Conservation (phyloP, 768 basidiomycete species). For the Boletus subcaerulescens region DNA sequence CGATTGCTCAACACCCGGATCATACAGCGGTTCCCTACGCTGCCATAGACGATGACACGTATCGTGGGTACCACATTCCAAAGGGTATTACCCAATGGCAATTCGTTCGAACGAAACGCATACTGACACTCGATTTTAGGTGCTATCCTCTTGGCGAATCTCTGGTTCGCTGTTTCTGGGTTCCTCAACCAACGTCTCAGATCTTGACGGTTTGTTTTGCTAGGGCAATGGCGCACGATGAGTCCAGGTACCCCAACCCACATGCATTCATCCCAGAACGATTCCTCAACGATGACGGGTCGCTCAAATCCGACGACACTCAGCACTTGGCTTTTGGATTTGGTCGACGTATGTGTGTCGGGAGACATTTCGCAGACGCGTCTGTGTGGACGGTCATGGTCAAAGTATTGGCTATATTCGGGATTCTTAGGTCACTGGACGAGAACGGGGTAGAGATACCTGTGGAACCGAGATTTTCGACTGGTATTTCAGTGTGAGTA, state of each 20-base stretch:
- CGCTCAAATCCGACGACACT: too few relatives aligned
- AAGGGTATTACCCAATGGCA: conserved; percentile 13
- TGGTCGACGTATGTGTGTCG: background rate
- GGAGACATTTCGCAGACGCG: background rate
- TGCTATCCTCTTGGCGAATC: background rate
- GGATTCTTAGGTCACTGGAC: too few relatives aligned
- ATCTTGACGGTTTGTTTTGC: background rate
- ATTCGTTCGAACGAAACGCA: too few relatives aligned
- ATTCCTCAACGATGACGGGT: background rate
- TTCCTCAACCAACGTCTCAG: too few relatives aligned
- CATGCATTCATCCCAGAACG: background rate
- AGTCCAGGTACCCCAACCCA: background rate
- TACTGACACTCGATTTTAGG: background rate
- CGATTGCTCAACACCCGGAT: too few relatives aligned
- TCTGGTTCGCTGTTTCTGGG: conserved; percentile 2
- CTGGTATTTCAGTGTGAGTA: too few relatives aligned
- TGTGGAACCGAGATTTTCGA: too few relatives aligned
- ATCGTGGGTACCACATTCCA: conserved; percentile 46
- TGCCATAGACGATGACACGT: background rate
- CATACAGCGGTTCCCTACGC: background rate
- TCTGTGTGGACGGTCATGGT: background rate
- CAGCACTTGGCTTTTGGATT: background rate
- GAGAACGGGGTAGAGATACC: too few relatives aligned
- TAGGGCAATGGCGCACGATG: background rate
- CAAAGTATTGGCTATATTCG: background rate